A percentile compares a stretch with the other conserved stretches of the same genome.
Evolutionary conservation across 2,329 filamentous ascomycete species (phyloP).

Genomic region (Beauveria sp.): DNA sequence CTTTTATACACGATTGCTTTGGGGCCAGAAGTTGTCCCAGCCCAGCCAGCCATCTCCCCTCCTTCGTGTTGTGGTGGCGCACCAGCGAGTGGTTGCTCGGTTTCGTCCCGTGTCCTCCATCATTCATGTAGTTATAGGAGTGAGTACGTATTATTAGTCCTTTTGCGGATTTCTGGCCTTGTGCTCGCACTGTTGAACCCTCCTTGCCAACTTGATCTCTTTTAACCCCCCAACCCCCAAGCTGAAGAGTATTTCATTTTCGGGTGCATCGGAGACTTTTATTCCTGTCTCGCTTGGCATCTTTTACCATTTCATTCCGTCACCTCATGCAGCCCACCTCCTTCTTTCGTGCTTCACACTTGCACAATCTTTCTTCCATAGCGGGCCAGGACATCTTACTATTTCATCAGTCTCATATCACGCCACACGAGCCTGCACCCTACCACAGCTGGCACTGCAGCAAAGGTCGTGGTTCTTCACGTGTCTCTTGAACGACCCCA

Average conservation of each 20-base stretch:
- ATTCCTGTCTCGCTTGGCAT: not conserved
- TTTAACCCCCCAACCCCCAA: not conserved
- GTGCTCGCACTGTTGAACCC: not conserved
- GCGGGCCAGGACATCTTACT: not conserved
- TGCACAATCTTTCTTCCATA: not conserved
- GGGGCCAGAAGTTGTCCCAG: not conserved
- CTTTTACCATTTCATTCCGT: not conserved
- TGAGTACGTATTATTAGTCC: conserved; percentile 8
- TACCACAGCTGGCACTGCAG: not conserved
- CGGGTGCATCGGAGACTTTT: not conserved
- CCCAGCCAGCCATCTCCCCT: not conserved
- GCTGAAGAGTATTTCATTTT: not conserved
- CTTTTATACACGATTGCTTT: not conserved
- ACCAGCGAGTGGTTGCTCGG: not conserved
- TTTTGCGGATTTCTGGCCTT: not conserved
- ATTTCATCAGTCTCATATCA: not conserved
- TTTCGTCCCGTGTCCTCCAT: conserved; percentile 3
- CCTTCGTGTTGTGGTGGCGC: not conserved
- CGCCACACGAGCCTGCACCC: not conserved
- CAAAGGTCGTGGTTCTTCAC: not conserved
- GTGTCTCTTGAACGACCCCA: not conserved
- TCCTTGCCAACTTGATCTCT: not conserved
- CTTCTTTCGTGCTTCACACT: not conserved
- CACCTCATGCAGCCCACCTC: not conserved
- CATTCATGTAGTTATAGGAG: not conserved